Percentiles rank a stretch among this genome's conserved stretches.
phyloP scores from a whole-genome alignment of 73 alveolate species.

The Paramecium bursaria region DNA sequence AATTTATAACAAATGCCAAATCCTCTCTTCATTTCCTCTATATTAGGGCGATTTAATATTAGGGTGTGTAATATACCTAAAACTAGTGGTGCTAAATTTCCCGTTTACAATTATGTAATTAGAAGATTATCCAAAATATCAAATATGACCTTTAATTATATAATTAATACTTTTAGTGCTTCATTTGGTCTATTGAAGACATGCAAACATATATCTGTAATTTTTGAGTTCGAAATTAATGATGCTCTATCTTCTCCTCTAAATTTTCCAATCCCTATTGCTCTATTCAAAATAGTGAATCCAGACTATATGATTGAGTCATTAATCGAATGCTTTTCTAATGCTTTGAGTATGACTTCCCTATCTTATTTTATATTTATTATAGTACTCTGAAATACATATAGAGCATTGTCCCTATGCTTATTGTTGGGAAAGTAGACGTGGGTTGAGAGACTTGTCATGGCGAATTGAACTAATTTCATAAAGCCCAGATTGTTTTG shows the following conservation, averaged over 20 bases:
- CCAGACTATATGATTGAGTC: slow-evolving; percentile 8
- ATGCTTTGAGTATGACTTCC: neutral
- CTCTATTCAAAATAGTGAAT: slow-evolving; percentile 33
- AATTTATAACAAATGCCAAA: neutral
- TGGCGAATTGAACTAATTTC: slow-evolving; percentile 21
- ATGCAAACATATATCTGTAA: neutral
- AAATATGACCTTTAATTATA: neutral
- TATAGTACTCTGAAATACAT: slow-evolving; percentile 13
- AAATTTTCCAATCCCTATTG: slow-evolving; percentile 38
- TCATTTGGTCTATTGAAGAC: neutral
- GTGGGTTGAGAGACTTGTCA: slow-evolving; percentile 14
- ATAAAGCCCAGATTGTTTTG: slow-evolving; percentile 24
- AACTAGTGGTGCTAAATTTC: slow-evolving; percentile 1
- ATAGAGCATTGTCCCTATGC: slow-evolving; percentile 51
- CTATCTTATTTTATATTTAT: neutral
- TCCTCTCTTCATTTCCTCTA: neutral
- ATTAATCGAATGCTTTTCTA: slow-evolving; percentile 13
- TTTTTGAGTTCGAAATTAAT: slow-evolving; percentile 5
- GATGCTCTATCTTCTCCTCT: slow-evolving; percentile 27
- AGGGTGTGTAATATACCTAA: neutral
- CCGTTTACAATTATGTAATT: slow-evolving; percentile 2
- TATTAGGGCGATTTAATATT: neutral
- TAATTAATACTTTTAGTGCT: slow-evolving; percentile 20
- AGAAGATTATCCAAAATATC: slow-evolving; percentile 6
- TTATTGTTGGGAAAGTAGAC: slow-evolving; percentile 42